Evolutionary conservation across 805 yeast genomes (phyloP).

Genomic region (Nakazawaea ernobii): DNA sequence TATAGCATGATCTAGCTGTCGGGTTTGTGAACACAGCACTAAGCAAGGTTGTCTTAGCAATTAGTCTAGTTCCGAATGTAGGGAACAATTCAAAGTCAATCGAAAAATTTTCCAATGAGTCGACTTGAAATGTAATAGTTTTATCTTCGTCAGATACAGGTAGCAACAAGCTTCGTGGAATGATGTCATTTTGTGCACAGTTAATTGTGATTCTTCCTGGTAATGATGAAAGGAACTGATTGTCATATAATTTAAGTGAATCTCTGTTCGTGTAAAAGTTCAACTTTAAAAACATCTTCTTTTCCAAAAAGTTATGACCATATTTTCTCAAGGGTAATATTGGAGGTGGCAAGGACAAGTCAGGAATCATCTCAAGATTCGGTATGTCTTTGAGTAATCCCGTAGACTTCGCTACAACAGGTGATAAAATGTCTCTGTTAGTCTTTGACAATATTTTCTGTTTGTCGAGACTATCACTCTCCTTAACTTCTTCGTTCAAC

Average conservation of each 20-base stretch:
- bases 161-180: slow-evolving; percentile 79
- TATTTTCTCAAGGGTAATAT: slow-evolving; percentile 88
- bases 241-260: slow-evolving; percentile 38
- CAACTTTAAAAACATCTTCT: slow-evolving; percentile 78
- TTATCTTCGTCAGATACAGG: slow-evolving; percentile 70
- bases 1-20: slow-evolving; percentile 12
- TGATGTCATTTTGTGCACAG: slow-evolving; percentile 69
- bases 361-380: slow-evolving; percentile 76
- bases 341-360: slow-evolving; percentile 90
- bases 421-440: background rate
- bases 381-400: slow-evolving; percentile 15
- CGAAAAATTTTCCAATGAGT: slow-evolving; percentile 63
- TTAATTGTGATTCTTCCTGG: slow-evolving; percentile 84
- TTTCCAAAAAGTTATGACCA: slow-evolving; percentile 93
- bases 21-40: slow-evolving; percentile 40
- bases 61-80: slow-evolving; percentile 86
- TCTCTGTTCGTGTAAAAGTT: slow-evolving; percentile 49
- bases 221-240: slow-evolving; percentile 38
- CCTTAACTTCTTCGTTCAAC: slow-evolving; percentile 14
- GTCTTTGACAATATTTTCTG: background rate
- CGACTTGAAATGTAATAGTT: slow-evolving; percentile 74
- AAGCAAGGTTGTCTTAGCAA: slow-evolving; percentile 83
- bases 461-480: background rate
- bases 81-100: slow-evolving; percentile 91
- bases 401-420: background rate